A percentile compares a stretch with the other conserved stretches of the same genome.
Evolutionary conservation across 1,284 basidiomycete genomes (phyloP).

Genomic region (Pulveroboletus sp.): DNA sequence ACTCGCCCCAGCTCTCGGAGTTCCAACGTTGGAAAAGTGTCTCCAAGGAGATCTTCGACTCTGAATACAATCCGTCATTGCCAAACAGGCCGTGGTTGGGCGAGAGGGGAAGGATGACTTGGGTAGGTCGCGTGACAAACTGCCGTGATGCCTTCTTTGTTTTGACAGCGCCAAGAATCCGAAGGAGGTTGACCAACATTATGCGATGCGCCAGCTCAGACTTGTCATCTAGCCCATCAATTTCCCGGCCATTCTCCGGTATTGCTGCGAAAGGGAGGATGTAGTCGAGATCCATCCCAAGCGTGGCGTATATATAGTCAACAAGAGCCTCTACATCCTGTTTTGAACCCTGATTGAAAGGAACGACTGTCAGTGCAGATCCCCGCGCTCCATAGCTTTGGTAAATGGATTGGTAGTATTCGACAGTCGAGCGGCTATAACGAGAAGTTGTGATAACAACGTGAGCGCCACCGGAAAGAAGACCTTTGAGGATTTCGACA

Average conservation of each 20-base stretch:
- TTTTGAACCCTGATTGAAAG: constrained; percentile 98
- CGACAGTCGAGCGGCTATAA: constrained; percentile 91
- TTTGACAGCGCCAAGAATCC: constrained; percentile 96
- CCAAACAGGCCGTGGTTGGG: constrained; percentile 98
- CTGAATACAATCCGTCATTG: constrained; percentile 96
- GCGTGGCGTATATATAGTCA: constrained; percentile 96
- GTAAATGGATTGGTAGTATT: constrained; percentile 98
- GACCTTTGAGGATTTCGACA: constrained; percentile 95
- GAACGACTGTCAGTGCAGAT: constrained; percentile 94
- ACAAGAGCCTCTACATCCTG: constrained; percentile 97
- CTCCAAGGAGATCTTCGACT: constrained; percentile 98
- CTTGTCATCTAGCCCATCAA: constrained; percentile 94
- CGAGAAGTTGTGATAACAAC: constrained; percentile 97
- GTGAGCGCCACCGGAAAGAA: constrained; percentile 93
- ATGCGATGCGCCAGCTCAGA: constrained; percentile 98
- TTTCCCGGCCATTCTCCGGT: constrained; percentile 97
- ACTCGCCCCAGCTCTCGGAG: constrained; percentile 99
- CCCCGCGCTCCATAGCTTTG: constrained; percentile 94
- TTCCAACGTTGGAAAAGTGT: constrained; percentile 98
- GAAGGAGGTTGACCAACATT: constrained; percentile 93
- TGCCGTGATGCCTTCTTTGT: constrained; percentile 95
- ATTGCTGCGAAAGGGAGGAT: constrained; percentile 98
- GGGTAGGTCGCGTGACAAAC: constrained; percentile 96
- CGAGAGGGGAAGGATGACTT: constrained; percentile 95
- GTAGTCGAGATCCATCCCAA: constrained; percentile 96